phyloP scores from a whole-genome alignment of 257 asterid genomes.

The Anisodus tanguticus region DNA sequence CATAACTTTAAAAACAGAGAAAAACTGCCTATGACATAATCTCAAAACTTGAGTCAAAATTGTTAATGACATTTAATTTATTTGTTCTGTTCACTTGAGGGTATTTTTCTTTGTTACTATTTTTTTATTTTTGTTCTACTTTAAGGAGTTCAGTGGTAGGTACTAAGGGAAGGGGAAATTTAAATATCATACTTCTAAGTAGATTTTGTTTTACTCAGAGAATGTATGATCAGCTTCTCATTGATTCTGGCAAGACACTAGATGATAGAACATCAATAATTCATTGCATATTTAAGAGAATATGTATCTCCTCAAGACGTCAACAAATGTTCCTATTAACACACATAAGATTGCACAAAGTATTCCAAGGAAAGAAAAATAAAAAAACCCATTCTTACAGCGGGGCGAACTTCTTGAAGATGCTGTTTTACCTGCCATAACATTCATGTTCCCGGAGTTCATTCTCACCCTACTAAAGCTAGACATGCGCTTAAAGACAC shows the following conservation, averaged over 20 bases:
- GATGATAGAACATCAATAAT: conserved; percentile 32
- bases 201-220: neutral
- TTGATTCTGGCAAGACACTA: conserved; percentile 34
- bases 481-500: conserved; percentile 81
- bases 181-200: neutral
- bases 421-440: conserved; percentile 61
- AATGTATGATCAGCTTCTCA: conserved; percentile 33
- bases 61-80: neutral
- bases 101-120: neutral
- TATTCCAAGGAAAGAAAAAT: conserved; percentile 66
- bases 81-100: neutral
- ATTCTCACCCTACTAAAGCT: conserved; percentile 79
- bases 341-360: conserved; percentile 77
- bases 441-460: conserved; percentile 51
- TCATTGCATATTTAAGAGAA: conserved; percentile 40
- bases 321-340: conserved; percentile 49
- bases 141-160: neutral
- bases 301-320: conserved; percentile 32
- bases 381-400: conserved; percentile 54
- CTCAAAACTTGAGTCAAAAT: neutral
- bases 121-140: neutral
- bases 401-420: conserved; percentile 54
- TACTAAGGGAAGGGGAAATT: neutral
- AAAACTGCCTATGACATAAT: neutral
- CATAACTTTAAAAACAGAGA: neutral